phyloP scores from a whole-genome alignment of 129 eudicot species.

The Centrapalus pauciflorus region DNA sequence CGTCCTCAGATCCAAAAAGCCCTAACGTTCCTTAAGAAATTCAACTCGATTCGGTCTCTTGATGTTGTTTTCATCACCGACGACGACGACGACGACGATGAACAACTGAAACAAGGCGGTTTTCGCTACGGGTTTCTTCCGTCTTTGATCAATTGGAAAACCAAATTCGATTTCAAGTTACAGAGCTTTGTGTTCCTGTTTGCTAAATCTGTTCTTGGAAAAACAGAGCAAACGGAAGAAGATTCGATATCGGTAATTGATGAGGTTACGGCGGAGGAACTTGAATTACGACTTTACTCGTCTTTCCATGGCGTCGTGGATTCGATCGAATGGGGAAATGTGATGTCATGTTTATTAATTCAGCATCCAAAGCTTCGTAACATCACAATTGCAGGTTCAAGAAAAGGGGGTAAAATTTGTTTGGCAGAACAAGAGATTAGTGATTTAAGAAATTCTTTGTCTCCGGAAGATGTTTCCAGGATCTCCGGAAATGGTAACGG shows the following conservation, averaged over 20 bases:
- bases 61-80: slow-evolving; percentile 29
- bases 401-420: slow-evolving; percentile 25
- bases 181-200: slow-evolving; percentile 29
- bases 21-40: slow-evolving; percentile 18
- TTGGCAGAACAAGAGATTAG: background rate
- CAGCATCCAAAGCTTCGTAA: slow-evolving; percentile 26
- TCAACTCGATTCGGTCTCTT: slow-evolving; percentile 5
- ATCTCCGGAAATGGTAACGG: slow-evolving; percentile 26
- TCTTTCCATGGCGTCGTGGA: slow-evolving; percentile 31
- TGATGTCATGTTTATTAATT: slow-evolving; percentile 23
- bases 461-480: slow-evolving; percentile 18
- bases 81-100: background rate
- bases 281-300: slow-evolving; percentile 26
- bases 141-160: slow-evolving; percentile 19
- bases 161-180: slow-evolving; percentile 29
- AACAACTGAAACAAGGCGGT: slow-evolving; percentile 10
- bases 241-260: background rate
- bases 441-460: slow-evolving; percentile 15
- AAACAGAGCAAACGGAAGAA: slow-evolving; percentile 9
- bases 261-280: slow-evolving; percentile 16
- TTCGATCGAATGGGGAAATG: slow-evolving; percentile 34
- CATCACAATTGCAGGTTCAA: slow-evolving; percentile 17
- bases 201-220: slow-evolving; percentile 3
- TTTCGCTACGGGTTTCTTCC: slow-evolving; percentile 30
- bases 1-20: slow-evolving; percentile 33